These are phyloP conservation scores for Turritis glabra DNA, from an alignment of 345 rosid species.

Conservation along the genomic window DNA sequence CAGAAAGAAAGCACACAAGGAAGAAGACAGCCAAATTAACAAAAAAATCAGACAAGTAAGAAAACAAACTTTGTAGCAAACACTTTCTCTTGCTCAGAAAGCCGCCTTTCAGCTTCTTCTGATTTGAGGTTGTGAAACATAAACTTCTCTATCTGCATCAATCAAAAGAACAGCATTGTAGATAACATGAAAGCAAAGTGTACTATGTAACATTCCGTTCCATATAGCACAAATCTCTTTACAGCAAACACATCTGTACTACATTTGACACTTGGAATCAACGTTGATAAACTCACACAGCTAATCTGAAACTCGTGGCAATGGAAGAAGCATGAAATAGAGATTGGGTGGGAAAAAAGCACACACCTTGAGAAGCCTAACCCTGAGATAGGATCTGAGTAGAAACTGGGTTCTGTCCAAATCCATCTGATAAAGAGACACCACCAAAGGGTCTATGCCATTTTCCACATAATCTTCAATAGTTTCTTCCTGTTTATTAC, in stretches of 20 bases:
- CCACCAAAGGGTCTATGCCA: conserved; percentile 59
- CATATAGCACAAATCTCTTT: too few relatives aligned
- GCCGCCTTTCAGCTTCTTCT: conserved; percentile 51
- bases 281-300: neutral
- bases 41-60: conserved; percentile 17
- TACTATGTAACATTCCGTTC: too few relatives aligned
- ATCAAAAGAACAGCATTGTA: conserved; percentile 1
- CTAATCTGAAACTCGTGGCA: neutral
- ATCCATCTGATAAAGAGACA: conserved; percentile 89
- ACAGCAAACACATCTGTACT: too few relatives aligned
- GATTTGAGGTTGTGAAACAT: conserved; percentile 61
- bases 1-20: neutral
- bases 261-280: neutral
- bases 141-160: conserved; percentile 75
- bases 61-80: conserved; percentile 63
- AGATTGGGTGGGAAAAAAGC: too few relatives aligned
- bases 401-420: conserved; percentile 78
- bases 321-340: neutral
- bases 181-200: neutral
- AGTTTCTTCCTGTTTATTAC: conserved; percentile 32
- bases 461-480: conserved; percentile 31
- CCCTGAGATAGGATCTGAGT: conserved; percentile 85
- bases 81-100: conserved; percentile 61
- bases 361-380: conserved; percentile 76
- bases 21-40: too few relatives aligned